Evolutionary conservation across 1,284 basidiomycete genomes (phyloP), one percentile per base, ranked within the genome.

Genomic region (Taiwanofungus camphoratus): DNA sequence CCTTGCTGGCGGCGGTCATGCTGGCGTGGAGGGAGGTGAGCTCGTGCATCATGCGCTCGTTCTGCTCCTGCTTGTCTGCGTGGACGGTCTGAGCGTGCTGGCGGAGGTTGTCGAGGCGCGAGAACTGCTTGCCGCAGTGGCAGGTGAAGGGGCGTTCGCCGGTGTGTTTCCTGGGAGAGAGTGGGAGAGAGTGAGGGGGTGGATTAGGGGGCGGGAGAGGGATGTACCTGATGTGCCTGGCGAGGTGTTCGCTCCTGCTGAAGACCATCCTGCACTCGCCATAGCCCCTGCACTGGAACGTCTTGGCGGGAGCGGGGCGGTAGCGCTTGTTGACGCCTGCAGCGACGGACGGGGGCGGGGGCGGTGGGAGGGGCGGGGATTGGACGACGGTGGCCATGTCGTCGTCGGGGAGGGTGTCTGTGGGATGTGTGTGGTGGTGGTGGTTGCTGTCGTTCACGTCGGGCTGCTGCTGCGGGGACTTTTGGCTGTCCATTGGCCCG

Each of bases 201-300:
- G 39, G 45, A 41, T 22, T 43, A 43, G 52, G 53, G 51, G 51
- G 56, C 52, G 46, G 42, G 41, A 38, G 43, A 40, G 37, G 44
- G 42, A 64, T 73, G 56, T 60, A 92, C 91, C 92, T 75, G 59
- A 97, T 91, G 71, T 98, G 94, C 55, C 94, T 77, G 46, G 94
- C 93, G 4, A 98, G 73, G 68, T 97, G 94, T 66, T 97, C 94
- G 63, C 87, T 91, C 62, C 94, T 74, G 43, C 87, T 91, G 64
- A 98, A 97, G 46, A 93, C 91, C 91, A 97, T 97, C 52, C 87
- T 77, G 68, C 94, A 97, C 44, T 94, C 91, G 51, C 92, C 93
- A 62, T 90, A 97, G 7, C 93, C 93, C 47, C 84, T 78, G 69
- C 94, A 98, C 57, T 93, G 88, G 64, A 96, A 97, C 47, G 93